Evolutionary conservation across 2,329 filamentous ascomycete genomes (phyloP), one percentile per base, ranked within the genome.

Genomic region (Fusarium penzigii): DNA sequence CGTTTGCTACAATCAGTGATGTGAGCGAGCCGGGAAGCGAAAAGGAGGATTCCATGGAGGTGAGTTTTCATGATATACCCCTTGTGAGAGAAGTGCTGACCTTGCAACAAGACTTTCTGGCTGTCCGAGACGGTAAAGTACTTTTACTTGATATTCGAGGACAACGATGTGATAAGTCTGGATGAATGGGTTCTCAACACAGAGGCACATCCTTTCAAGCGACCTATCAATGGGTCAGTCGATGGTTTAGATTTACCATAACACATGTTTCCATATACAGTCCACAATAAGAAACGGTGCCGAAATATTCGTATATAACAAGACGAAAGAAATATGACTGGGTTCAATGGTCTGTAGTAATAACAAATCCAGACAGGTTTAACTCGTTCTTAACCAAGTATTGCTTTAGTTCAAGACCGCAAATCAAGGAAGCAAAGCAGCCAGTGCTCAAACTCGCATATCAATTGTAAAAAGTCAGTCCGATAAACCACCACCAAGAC

Each of bases 81-180:
- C 13, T 17, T 13, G 10, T 29, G 9, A 39, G 14, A 51, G 32
- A 14, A 38, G 39, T 36, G 38, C 61, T 67, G 36, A 65, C 51
- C 16, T 41, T 29, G 40, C 20, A 29, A 29, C 44, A 78, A 36
- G 75, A 80, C 78, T 48, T 90, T 90, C 65, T 92, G 88, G 86
- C 75, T 89, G 61, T 85, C 85, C 3, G 88, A 92, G 75, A 92
- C 87, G 39, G 70, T 90, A 59, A 92, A 91, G 71, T 91, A 91
- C 63, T 90, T 90, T 55, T 92, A 87, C 62, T 71, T 91, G 51
- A 80, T 89, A 16, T 92, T 89, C 59, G 83, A 82, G 43, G 81
- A 88, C 48, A 80, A 84, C 3, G 75, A 79, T 12, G 65, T 84
- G 17, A 74, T 89, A 29, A 87, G 80, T 69, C 70, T 92, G 63